Evolutionary conservation across 129 eudicot genomes (phyloP), one percentile per base, ranked within the genome.

Genomic region (Silybum marianum): DNA sequence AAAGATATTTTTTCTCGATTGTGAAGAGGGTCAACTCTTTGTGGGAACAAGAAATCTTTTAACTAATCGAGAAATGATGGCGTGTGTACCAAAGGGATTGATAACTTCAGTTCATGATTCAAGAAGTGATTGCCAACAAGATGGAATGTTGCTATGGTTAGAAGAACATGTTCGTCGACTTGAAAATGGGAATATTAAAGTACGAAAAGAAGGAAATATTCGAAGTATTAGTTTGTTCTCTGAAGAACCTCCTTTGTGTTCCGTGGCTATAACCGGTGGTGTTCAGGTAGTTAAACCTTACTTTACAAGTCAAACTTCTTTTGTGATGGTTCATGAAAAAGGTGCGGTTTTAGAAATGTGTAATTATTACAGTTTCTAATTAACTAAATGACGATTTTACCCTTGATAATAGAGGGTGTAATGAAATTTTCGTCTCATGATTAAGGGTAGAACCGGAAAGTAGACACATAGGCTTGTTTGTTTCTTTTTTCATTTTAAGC

Each of bases 91-190:
- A 9, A 78, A 80, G 38, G 81, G 78, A 39, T 67, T 88, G 73
- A 80, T 92, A 78, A 88, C 36, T 58, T 83, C 84, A 0, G 83
- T 81, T 19, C 93, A 83, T 84, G 92, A 83, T 77, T 38, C 82
- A 2, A 21, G 63, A 71, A 86, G 67, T 74, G 51, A 63, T 60
- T 38, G 74, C 13, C 89, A 86, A 74, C 98, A 89, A 74, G 99
- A 95, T 84, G 97, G 84, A 9, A 82, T 92, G 89, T 68, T 95
- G 42, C 71, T 95, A 78, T 95, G 97, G 99, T 87, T 95, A 68
- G 97, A 95, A 88, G 97, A 95, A 79, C 99, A 90, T 85, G 84
- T 26, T 12, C 90, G 83, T 24, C 97, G 97, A 23, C 85, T 95
- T 68, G 86, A 92, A 81, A 80, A 68, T 78, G 97, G 97, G 38